phyloP scores from a whole-genome alignment of 768 basidiomycete genomes.

The Mycena capillaripes region DNA sequence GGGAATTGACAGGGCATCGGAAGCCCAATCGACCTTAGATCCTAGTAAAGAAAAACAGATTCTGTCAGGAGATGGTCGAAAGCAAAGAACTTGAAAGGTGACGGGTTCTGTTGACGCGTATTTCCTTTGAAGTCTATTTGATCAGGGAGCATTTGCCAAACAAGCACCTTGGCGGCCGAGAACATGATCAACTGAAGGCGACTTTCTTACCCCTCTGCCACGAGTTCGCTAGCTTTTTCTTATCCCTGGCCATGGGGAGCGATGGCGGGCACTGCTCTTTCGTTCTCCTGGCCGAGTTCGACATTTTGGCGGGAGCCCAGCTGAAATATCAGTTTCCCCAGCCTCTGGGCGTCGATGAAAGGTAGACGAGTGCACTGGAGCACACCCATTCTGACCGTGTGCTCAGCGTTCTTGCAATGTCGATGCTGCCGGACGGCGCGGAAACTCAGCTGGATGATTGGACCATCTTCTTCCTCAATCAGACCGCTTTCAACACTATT shows the following conservation, averaged over 20 bases:
- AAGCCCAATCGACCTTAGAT: too few relatives aligned
- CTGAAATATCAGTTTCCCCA: slow-evolving; percentile 97
- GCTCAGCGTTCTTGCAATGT: slow-evolving; percentile 88
- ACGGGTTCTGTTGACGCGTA: too few relatives aligned
- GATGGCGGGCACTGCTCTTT: slow-evolving; percentile 89
- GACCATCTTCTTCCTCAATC: slow-evolving; percentile 99
- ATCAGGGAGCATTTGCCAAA: neutral
- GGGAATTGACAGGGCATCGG: too few relatives aligned
- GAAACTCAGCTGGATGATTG: slow-evolving; percentile 96
- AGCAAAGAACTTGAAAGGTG: neutral
- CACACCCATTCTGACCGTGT: slow-evolving; percentile 28
- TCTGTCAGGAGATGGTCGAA: neutral
- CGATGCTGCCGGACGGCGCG: slow-evolving; percentile 99
- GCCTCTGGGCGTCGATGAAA: slow-evolving; percentile 94
- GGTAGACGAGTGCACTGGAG: slow-evolving; percentile 65
- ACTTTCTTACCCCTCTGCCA: neutral
- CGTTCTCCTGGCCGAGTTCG: slow-evolving; percentile 97
- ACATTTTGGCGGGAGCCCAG: slow-evolving; percentile 94
- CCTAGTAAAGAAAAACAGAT: too few relatives aligned
- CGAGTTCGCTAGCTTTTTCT: neutral
- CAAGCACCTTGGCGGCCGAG: neutral
- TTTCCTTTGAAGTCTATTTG: neutral
- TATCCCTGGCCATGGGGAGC: slow-evolving; percentile 62
- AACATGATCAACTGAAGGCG: neutral
- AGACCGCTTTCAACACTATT: slow-evolving; percentile 90